Percentiles rank a stretch among this genome's conserved stretches.
phyloP scores from a whole-genome alignment of 768 basidiomycete genomes.

The Leccinum olivaceopallidum region DNA sequence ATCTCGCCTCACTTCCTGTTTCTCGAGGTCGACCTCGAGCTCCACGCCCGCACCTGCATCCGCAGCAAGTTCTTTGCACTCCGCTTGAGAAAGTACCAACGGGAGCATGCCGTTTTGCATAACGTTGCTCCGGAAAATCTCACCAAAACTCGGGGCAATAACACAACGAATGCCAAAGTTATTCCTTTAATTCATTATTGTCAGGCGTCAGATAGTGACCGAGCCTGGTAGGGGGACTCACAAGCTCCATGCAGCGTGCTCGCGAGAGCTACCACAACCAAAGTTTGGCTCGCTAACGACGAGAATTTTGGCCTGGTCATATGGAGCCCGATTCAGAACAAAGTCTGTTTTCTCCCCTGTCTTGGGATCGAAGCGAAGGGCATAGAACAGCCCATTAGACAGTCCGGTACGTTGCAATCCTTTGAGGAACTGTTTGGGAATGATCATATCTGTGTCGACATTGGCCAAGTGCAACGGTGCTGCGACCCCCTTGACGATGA shows the following conservation, averaged over 20 bases:
- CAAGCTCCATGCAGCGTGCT: constrained; percentile 90
- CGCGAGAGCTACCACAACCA: constrained; percentile 87
- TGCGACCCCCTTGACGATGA: constrained; percentile 68
- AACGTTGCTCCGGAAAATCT: constrained; percentile 86
- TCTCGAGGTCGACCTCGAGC: constrained; percentile 84
- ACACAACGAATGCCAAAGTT: constrained; percentile 91
- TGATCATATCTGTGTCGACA: constrained; percentile 93
- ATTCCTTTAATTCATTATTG: constrained; percentile 44
- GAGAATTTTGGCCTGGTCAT: constrained; percentile 72
- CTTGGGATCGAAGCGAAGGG: constrained; percentile 74
- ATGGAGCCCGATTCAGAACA: constrained; percentile 78
- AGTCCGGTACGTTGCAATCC: constrained; percentile 89
- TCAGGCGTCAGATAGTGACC: background rate
- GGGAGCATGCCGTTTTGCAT: constrained; percentile 96
- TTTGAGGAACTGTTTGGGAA: constrained; percentile 93
- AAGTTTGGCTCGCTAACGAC: constrained; percentile 89
- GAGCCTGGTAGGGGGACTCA: constrained; percentile 38
- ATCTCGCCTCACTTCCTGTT: constrained; percentile 70
- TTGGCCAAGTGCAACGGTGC: constrained; percentile 82
- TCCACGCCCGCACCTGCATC: constrained; percentile 78
- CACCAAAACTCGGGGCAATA: constrained; percentile 87
- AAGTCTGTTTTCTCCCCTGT: constrained; percentile 82
- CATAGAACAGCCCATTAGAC: constrained; percentile 80
- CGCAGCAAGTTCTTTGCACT: constrained; percentile 69
- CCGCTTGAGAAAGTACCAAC: constrained; percentile 63